Evolutionary conservation across 2,329 filamentous ascomycete genomes (phyloP), one percentile per base, ranked within the genome.

Genomic region (Cylindrodendrum hubeiense): DNA sequence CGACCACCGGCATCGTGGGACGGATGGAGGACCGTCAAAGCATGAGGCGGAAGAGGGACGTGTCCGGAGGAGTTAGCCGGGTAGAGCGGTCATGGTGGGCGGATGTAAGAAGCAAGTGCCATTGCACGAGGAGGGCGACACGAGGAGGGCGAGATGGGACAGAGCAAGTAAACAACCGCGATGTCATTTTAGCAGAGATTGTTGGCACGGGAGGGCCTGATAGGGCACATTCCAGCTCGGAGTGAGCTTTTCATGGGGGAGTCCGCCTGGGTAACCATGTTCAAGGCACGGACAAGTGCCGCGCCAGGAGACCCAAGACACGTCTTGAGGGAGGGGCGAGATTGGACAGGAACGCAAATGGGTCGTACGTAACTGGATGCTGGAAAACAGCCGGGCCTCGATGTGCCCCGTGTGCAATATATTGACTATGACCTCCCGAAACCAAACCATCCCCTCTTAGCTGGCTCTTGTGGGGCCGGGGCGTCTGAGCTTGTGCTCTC

Each of bases 361-460:
- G 26, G 41, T 43, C 50, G 53, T 52, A 47, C 54, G 51, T 39
- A 39, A 63, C 52, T 63, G 34, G 55, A 41, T 51, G 37, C 50
- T 44, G 39, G 24, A 21, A 50, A 67, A 55, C 49, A 67, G 49
- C 30, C 17, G 60, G 60, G 60, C 44, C 56, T 69, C 17, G 33
- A 61, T 56, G 49, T 63, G 46, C 66, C 59, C 58, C 60, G 70
- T 59, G 63, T 54, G 53, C 46, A 60, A 60, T 70, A 37, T 66
- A 67, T 55, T 56, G 22, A 62, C 63, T 73, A 74, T 69, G 75
- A 87, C 75, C 87, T 80, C 47, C 87, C 87, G 76, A 94, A 94
- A 0, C 91, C 90, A 79, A 95, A 95, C 92, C 92, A 95, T 21
- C 92, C 90, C 74, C 85, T 90, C 83, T 91, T 93, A 1, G 63